Conservation (phyloP, 768 basidiomycete species). For the Melanogaster broomeanus region DNA sequence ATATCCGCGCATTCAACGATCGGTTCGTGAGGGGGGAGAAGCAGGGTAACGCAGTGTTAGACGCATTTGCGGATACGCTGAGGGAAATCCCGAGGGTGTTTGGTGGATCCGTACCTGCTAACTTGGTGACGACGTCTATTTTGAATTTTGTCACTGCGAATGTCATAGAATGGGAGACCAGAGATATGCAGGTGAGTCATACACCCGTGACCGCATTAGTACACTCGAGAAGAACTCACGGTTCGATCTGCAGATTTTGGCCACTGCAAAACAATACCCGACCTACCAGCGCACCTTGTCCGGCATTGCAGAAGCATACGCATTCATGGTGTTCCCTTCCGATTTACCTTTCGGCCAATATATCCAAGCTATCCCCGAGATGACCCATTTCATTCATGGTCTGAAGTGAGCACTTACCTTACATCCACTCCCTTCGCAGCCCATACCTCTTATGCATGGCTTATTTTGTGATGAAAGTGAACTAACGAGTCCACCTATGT, state of each 20-base stretch:
- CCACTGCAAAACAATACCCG: slow-evolving; percentile 26
- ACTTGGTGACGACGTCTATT: slow-evolving; percentile 38
- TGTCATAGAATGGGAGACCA: slow-evolving; percentile 34
- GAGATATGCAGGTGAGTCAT: slow-evolving; percentile 25
- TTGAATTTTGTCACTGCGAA: slow-evolving; percentile 37
- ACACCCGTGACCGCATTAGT: neutral
- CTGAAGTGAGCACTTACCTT: slow-evolving; percentile 34
- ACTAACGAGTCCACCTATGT: neutral
- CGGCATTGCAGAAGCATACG: slow-evolving; percentile 38
- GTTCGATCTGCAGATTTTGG: slow-evolving; percentile 12
- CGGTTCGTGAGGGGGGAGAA: slow-evolving; percentile 27
- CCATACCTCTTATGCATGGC: too few relatives aligned
- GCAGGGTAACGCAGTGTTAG: slow-evolving; percentile 34
- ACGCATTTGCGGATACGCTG: slow-evolving; percentile 36
- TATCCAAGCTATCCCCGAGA: slow-evolving; percentile 40
- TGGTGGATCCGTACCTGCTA: slow-evolving; percentile 25
- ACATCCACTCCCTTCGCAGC: too few relatives aligned
- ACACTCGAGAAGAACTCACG: neutral
- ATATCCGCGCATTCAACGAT: slow-evolving; percentile 36
- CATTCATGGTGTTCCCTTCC: slow-evolving; percentile 37
- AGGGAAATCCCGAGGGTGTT: slow-evolving; percentile 30
- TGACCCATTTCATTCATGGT: slow-evolving; percentile 34
- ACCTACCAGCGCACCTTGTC: slow-evolving; percentile 29
- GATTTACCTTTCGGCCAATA: slow-evolving; percentile 34
- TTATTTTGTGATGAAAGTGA: too few relatives aligned